phyloP scores from a whole-genome alignment of 371 early-diverging fungal genomes.

The Mucor indicus region DNA sequence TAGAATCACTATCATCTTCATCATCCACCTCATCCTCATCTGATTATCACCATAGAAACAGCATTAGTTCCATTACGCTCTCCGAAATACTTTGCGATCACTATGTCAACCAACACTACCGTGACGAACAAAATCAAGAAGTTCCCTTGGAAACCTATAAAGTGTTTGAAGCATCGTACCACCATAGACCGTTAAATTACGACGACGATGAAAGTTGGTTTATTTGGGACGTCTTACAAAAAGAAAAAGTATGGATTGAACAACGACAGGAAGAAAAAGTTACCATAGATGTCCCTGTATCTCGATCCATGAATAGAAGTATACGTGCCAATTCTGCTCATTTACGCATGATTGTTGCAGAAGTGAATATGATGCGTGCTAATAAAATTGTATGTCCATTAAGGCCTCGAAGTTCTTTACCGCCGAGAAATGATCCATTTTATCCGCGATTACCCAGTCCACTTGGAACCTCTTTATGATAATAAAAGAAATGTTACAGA shows the following conservation, averaged over 20 bases:
- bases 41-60: not conserved
- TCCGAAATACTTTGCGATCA: constrained; percentile 38
- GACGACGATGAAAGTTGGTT: constrained; percentile 27
- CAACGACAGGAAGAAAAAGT: constrained; percentile 7
- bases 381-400: constrained; percentile 55
- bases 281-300: constrained; percentile 1
- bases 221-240: constrained; percentile 24
- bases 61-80: constrained; percentile 16
- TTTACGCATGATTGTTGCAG: constrained; percentile 56
- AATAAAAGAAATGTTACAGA: too few species aligned
- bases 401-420: constrained; percentile 45
- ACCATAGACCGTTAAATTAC: constrained; percentile 7
- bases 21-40: not conserved
- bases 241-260: constrained; percentile 8
- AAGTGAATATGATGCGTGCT: constrained; percentile 57
- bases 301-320: too few species aligned
- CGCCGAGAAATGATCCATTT: constrained; percentile 37
- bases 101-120: constrained; percentile 22
- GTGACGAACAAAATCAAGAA: too few species aligned
- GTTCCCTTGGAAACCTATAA: constrained; percentile 19
- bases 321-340: constrained; percentile 49
- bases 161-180: constrained; percentile 15
- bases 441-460: constrained; percentile 16
- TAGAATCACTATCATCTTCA: not conserved
- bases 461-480: too few species aligned